Percentiles rank a stretch among this genome's conserved stretches.
phyloP scores from a whole-genome alignment of 2,329 filamentous ascomycete species.

The Pyrenophora tritici-repentis region DNA sequence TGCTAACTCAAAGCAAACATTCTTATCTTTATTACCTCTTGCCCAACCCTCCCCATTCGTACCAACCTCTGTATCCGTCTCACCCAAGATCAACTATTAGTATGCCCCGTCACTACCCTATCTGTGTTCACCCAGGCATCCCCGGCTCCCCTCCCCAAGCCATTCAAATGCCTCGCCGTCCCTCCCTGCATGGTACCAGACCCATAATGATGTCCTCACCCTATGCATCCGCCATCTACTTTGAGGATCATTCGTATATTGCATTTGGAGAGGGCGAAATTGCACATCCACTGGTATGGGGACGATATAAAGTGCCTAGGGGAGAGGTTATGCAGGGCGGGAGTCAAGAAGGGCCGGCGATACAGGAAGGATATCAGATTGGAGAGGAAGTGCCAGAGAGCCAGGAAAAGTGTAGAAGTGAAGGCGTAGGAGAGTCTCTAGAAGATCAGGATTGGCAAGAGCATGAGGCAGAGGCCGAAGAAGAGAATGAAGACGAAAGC shows the following conservation, averaged over 20 bases:
- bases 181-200: neutral
- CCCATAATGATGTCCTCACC: neutral
- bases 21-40: too few species aligned
- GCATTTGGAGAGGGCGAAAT: neutral
- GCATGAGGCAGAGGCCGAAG: neutral
- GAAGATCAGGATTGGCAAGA: too few species aligned
- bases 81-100: too few species aligned
- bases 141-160: too few species aligned
- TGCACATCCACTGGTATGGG: neutral
- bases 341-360: neutral
- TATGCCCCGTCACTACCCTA: neutral
- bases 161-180: neutral
- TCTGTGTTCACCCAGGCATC: neutral
- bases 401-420: too few species aligned
- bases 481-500: neutral
- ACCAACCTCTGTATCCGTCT: too few species aligned
- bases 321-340: neutral
- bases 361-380: too few species aligned
- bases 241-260: neutral
- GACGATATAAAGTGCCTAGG: neutral
- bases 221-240: neutral
- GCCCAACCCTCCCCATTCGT: too few species aligned
- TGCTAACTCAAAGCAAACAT: too few species aligned
- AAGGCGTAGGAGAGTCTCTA: neutral
- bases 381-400: too few species aligned